Base-by-base conservation (phyloP, 2,329 filamentous ascomycete species). In the Neonectria faginata region DNA sequence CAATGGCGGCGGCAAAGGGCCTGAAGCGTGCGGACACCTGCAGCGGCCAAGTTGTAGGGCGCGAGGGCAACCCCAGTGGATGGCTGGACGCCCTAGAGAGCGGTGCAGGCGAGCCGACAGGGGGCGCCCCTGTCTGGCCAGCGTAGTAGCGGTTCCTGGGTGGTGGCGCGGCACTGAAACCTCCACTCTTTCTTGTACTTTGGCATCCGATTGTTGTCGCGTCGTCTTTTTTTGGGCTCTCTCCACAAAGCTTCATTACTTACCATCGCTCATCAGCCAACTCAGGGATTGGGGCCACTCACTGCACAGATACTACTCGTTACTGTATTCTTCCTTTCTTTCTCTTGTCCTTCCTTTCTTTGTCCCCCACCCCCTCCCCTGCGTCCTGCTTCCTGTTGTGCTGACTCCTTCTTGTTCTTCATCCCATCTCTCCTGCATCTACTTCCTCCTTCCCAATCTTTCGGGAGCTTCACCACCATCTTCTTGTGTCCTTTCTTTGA, bases 381-480 rank as follows among this genome's bases (percentile, higher is more conserved):
- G 36, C 36, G 6, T 39, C 59, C 51, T 62, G 65, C 54, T 41
- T 57, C 53, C 59, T 44, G 14, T 45, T 33, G 22, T 54, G 55
- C 55, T 60, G 56, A 62, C 64, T 51, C 62, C 44, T 57, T 64
- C 62, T 54, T 52, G 62, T 60, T 60, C 50, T 69, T 52, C 18
- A 66, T 52, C 57, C 53, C 57, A 51, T 52, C 44, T 65, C 45
- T 65, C 45, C n/a, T 45, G 57, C 39, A 6, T 2, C 16, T 58
- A 47, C 18, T 42, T 54, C 25, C 47, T 42, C 55, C 55, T 44
- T 51, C 45, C 16, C n/a, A 20, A 18, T n/a, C 36, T 22, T 50
- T 45, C 31, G 16, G 41, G 27, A 36, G 27, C 18, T 42, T 62
- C 25, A 29, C 22, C 45, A 16, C 44, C 50, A 25, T 51, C 51